These are phyloP conservation scores for Aspergillus diversus DNA, from an alignment of 495 filamentous ascomycete species.

Conservation along the genomic window DNA sequence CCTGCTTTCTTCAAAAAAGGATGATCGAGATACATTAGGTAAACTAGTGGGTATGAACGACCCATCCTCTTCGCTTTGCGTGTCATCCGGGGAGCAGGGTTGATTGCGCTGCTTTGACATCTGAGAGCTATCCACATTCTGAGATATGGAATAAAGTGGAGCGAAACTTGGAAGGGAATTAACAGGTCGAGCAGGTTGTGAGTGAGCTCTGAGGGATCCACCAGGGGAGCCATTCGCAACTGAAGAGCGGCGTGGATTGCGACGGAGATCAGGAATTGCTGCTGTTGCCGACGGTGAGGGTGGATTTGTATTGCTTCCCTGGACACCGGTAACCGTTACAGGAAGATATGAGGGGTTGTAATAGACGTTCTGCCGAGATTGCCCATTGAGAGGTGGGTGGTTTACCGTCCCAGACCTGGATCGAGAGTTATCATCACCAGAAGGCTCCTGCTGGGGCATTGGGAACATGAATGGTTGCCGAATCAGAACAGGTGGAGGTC, in stretches of 20 bases:
- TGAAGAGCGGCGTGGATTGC: constrained; percentile 60
- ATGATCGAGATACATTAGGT: constrained; percentile 41
- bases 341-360: constrained; percentile 55
- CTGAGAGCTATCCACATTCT: constrained; percentile 40
- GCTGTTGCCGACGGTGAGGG: constrained; percentile 62
- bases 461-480: constrained; percentile 52
- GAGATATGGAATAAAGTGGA: constrained; percentile 43
- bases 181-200: constrained; percentile 63
- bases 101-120: constrained; percentile 35
- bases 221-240: constrained; percentile 55
- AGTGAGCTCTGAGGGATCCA: constrained; percentile 62
- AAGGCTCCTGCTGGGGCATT: constrained; percentile 43
- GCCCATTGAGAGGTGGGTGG: constrained; percentile 52
- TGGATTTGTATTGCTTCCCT: constrained; percentile 61
- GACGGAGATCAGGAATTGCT: constrained; percentile 58
- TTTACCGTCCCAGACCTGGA: constrained; percentile 48
- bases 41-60: constrained; percentile 46
- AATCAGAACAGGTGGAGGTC: constrained; percentile 52
- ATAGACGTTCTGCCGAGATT: constrained; percentile 49
- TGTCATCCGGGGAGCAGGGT: constrained; percentile 40
- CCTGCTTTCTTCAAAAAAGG: constrained; percentile 50
- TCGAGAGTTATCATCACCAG: constrained; percentile 44
- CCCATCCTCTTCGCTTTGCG: constrained; percentile 47
- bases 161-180: constrained; percentile 47
- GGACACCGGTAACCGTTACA: constrained; percentile 44